A percentile compares a stretch with the other conserved stretches of the same genome.
Conservation (phyloP, 1,284 basidiomycete species). For the Pseudozyma flocculosa region DNA sequence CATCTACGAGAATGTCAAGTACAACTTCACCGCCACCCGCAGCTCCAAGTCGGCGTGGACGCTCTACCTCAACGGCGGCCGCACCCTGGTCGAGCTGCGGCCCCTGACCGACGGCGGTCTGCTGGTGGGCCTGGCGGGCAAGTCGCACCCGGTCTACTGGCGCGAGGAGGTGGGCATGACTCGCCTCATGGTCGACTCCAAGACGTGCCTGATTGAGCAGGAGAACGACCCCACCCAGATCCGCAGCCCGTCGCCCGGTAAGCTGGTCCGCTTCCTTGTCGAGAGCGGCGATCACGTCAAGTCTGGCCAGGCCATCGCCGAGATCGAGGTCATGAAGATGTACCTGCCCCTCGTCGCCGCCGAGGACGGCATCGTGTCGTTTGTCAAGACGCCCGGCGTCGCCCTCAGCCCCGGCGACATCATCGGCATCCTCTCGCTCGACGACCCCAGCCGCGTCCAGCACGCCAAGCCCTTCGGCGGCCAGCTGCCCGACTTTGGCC, state of each 20-base stretch:
- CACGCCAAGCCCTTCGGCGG: constrained; percentile 98
- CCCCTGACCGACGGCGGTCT: constrained; percentile 93
- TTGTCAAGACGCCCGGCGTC: constrained; percentile 97
- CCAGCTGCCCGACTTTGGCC: constrained; percentile 67
- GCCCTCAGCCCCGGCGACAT: constrained; percentile 97
- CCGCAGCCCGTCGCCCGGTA: constrained; percentile 92
- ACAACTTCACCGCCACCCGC: constrained; percentile 92
- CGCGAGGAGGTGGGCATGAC: constrained; percentile 82
- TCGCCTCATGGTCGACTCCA: constrained; percentile 85
- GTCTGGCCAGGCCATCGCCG: constrained; percentile 93
- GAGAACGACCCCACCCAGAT: constrained; percentile 99
- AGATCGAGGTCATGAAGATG: constrained; percentile 72
- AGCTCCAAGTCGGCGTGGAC: constrained; percentile 87
- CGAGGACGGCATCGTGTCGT: constrained; percentile 78
- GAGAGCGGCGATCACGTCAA: constrained; percentile 96
- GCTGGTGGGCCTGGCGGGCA: constrained; percentile 84
- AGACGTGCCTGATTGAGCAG: constrained; percentile 97
- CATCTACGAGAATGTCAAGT: constrained; percentile 93
- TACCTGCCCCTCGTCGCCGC: constrained; percentile 72
- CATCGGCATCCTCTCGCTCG: constrained; percentile 92
- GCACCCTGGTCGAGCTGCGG: constrained; percentile 59
- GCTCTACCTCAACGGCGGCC: constrained; percentile 90
- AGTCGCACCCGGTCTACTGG: constrained; percentile 98
- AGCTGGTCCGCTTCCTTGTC: constrained; percentile 90
- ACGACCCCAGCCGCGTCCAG: constrained; percentile 94